Percentiles rank a stretch among this genome's conserved stretches.
These are phyloP conservation scores for Mycena alexandri DNA, from an alignment of 768 basidiomycete genomes.

Conservation along the genomic window DNA sequence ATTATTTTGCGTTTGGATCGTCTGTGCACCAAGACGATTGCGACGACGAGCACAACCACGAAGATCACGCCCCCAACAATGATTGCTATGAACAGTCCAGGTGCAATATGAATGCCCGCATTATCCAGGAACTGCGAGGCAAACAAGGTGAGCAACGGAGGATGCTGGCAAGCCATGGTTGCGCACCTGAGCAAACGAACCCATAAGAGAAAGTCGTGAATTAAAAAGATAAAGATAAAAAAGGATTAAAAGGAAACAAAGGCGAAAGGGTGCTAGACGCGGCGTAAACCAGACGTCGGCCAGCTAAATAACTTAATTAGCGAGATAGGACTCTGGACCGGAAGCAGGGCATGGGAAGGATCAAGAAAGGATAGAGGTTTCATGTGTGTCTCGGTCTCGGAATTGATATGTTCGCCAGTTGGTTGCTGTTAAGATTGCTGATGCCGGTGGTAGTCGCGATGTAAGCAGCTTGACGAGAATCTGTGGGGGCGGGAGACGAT, in stretches of 20 bases:
- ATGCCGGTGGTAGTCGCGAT: too few relatives aligned
- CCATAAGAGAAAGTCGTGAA: conserved; percentile 5
- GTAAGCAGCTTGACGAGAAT: too few relatives aligned
- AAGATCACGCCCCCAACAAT: conserved; percentile 29
- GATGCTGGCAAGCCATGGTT: background rate
- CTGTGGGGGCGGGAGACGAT: too few relatives aligned
- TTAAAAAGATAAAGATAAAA: background rate
- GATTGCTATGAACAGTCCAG: conserved; percentile 29
- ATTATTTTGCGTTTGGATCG: conserved; percentile 33
- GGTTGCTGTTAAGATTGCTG: background rate
- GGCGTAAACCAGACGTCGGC: conserved; percentile 6
- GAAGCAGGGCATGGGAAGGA: conserved; percentile 19
- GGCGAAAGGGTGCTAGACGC: conserved; percentile 28
- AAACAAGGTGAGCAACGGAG: background rate
- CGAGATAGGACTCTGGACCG: conserved; percentile 16
- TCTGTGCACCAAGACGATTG: conserved; percentile 27
- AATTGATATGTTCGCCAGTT: background rate
- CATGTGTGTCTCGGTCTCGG: conserved; percentile 14
- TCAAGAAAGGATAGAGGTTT: conserved; percentile 17
- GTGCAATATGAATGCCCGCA: conserved; percentile 32
- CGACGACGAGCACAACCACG: conserved; percentile 21
- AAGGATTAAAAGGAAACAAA: conserved; percentile 15
- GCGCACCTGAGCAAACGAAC: conserved; percentile 35
- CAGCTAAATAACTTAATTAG: conserved; percentile 21
- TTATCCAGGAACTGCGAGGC: conserved; percentile 19